Percentiles rank a stretch among this genome's conserved stretches.
Evolutionary conservation across 768 basidiomycete species (phyloP).

Genomic region (Tulasnella sp.): DNA sequence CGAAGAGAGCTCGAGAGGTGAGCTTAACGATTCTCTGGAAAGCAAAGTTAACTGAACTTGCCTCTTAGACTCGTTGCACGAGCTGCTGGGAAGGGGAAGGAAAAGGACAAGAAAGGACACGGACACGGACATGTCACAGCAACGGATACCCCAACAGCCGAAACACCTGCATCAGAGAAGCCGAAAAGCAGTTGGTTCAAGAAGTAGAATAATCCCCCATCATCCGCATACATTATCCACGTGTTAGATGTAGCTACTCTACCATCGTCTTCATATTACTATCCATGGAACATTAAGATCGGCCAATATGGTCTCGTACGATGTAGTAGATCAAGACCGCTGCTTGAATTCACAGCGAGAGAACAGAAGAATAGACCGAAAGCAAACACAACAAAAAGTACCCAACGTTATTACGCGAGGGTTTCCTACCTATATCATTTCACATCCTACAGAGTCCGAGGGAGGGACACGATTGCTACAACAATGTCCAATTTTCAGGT

Average conservation of each 20-base stretch:
- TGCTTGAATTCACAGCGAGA: neutral
- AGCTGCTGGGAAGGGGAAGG: conserved; percentile 51
- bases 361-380: neutral
- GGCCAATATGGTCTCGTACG: neutral
- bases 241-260: conserved; percentile 6
- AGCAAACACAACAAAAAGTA: conserved; percentile 11
- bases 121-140: neutral
- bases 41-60: conserved; percentile 22
- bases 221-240: neutral
- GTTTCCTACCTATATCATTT: neutral
- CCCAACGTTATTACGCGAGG: neutral
- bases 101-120: conserved; percentile 26
- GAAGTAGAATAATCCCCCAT: neutral
- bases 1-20: conserved; percentile 90
- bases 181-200: conserved; percentile 9
- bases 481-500: neutral
- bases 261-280: conserved; percentile 7
- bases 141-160: neutral
- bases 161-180: neutral
- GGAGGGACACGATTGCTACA: neutral
- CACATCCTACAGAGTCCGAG: neutral
- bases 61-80: conserved; percentile 73
- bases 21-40: conserved; percentile 33
- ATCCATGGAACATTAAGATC: neutral
- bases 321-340: neutral